Percentiles rank a stretch among this genome's conserved stretches.
Evolutionary conservation across 83 land plant species (phyloP).

Genomic region (Picea abies): DNA sequence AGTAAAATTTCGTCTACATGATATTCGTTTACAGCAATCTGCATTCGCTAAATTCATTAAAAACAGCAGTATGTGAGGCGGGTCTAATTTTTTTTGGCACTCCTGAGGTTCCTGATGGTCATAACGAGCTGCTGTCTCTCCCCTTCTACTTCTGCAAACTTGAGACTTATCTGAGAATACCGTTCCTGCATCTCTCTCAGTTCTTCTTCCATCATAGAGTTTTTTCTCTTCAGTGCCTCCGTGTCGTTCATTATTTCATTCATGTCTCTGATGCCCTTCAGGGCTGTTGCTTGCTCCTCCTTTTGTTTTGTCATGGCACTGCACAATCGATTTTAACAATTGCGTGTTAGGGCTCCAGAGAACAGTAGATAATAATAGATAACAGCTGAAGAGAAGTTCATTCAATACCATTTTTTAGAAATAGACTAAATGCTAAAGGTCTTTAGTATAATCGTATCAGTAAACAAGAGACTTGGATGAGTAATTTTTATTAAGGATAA

Average conservation of each 20-base stretch:
- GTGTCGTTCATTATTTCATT: conserved; percentile 25
- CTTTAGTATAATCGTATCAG: too few species aligned
- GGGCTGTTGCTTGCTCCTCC: conserved; percentile 15
- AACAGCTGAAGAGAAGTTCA: too few species aligned
- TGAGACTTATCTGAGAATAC: conserved; percentile 70
- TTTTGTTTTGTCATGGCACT: conserved; percentile 15
- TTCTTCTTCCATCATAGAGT: conserved; percentile 57
- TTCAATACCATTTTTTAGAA: too few species aligned
- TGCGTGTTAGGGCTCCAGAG: not conserved
- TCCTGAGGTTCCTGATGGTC: conserved; percentile 57
- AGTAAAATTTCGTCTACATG: too few species aligned
- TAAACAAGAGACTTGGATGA: not conserved
- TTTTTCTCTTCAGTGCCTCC: conserved; percentile 39
- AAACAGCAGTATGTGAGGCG: too few species aligned
- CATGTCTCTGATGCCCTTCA: conserved; percentile 1
- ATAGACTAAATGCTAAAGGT: too few species aligned
- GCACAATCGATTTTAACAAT: conserved; percentile 16
- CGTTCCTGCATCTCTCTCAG: conserved; percentile 68
- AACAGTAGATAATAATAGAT: too few species aligned
- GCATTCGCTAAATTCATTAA: too few species aligned
- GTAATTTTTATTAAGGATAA: not conserved
- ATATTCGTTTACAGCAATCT: too few species aligned
- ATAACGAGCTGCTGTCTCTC: conserved; percentile 75
- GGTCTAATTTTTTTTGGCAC: conserved; percentile 16
- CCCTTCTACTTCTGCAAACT: conserved; percentile 80